A percentile compares a stretch with the other conserved stretches of the same genome.
Conservation (phyloP, 23 red algal genomes). For the Gracilaria gracilis region DNA sequence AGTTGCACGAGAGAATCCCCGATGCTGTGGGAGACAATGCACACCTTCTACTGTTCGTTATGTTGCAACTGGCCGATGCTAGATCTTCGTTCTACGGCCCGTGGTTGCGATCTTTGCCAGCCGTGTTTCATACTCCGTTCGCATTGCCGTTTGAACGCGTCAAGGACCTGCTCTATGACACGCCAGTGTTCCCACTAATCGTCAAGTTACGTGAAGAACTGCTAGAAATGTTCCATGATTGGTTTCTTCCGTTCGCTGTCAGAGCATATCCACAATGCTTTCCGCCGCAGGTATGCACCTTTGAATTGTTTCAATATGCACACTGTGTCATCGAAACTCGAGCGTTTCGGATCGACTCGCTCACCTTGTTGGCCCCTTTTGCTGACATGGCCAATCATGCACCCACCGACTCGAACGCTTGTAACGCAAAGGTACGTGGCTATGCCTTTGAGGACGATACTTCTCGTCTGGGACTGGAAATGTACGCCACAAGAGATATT, state of each 20-base stretch:
- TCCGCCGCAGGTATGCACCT: constrained; percentile 23
- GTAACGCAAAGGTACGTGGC: constrained; percentile 53
- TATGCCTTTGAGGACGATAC: constrained; percentile 5
- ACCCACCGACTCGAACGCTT: neutral
- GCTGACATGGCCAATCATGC: constrained; percentile 70
- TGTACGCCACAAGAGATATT: constrained; percentile 13
- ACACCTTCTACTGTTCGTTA: constrained; percentile 32
- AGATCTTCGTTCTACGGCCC: neutral
- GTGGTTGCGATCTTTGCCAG: constrained; percentile 38
- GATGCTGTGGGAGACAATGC: constrained; percentile 44
- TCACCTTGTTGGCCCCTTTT: constrained; percentile 54
- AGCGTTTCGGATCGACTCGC: constrained; percentile 32
- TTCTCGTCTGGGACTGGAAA: constrained; percentile 22
- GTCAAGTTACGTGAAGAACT: constrained; percentile 33
- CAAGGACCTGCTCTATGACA: constrained; percentile 14
- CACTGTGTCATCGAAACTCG: constrained; percentile 55
- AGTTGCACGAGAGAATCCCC: constrained; percentile 37
- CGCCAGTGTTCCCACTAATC: constrained; percentile 24
- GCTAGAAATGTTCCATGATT: constrained; percentile 30
- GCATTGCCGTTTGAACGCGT: constrained; percentile 3
- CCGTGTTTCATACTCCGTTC: constrained; percentile 25
- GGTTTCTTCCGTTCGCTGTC: constrained; percentile 54
- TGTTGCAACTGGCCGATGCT: constrained; percentile 10
- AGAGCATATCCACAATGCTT: neutral
- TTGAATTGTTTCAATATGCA: constrained; percentile 27